Base-by-base conservation (phyloP, 257 asterid species). In the Prunella vulgaris region DNA sequence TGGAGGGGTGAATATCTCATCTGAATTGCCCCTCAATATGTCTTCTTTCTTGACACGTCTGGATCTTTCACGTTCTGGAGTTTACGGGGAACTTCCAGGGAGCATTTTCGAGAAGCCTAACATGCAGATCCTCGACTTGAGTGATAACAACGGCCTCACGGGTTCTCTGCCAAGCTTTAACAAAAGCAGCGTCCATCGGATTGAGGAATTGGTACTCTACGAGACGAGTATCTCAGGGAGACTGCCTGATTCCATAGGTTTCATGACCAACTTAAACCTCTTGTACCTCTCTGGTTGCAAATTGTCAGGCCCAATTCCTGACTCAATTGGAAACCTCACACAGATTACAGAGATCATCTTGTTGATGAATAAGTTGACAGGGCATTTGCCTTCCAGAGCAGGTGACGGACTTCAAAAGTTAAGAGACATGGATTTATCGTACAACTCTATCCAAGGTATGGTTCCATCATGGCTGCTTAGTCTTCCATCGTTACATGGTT, bases 261-360 rank as follows among this genome's bases (percentile, higher is more conserved):
- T 63, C 35, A 63, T 63, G 56, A 12, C 1, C 7, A 38, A 24
- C 33, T 40, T 63, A 21, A 22, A 20, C 5, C 5, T 40, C 17
- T 40, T 63, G 35, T 2, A n/a, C 0, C 35, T 63, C 32, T 20
- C 30, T 10, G 1, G 7, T 0, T 32, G 66, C 48, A 60, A 32
- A 30, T 60, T 60, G 46, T 32, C 27, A 6, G 48, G 48, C 7
- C 48, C n/a, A 8, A 61, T 61, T 14, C 54, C 68, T 22, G 54
- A 63, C 27, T 38, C 68, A 38, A 63, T 63, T 38, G 69, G 37
- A 1, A 63, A 63, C 54, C 22, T 38, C 22, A 63, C 69, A 2
- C 10, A 21, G 22, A 42, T 42, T 14, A 40, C 7, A 21, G 14
- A 38, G 2, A 62, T 37, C 6, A 7, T 17, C 18, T 37, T 62